phyloP scores from a whole-genome alignment of 2,329 filamentous ascomycete species.

The Fusarium sp. region DNA sequence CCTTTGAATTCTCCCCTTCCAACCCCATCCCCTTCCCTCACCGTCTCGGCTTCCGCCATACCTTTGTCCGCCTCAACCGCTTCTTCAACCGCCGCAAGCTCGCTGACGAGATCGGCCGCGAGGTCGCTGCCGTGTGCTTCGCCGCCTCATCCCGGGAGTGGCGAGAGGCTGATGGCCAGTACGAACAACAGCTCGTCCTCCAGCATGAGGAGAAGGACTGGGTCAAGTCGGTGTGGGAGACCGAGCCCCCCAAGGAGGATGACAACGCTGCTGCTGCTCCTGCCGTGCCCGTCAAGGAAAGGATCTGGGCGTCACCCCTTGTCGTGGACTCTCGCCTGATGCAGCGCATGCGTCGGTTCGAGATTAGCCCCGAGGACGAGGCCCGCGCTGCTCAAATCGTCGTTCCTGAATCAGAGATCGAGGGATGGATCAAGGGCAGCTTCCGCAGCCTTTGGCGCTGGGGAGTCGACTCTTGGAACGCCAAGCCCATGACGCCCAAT shows the following conservation, averaged over 20 bases:
- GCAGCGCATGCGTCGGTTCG: constrained; percentile 80
- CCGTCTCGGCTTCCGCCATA: constrained; percentile 90
- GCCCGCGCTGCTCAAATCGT: constrained; percentile 67
- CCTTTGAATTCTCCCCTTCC: constrained; percentile 75
- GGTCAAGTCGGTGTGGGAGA: constrained; percentile 78
- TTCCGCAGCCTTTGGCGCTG: constrained; percentile 62
- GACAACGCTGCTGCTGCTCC: constrained; percentile 49
- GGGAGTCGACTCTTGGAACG: constrained; percentile 53
- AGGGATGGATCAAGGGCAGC: constrained; percentile 71
- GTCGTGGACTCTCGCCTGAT: constrained; percentile 78
- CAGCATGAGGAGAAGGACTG: constrained; percentile 78
- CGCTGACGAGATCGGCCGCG: constrained; percentile 86
- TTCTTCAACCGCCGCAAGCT: constrained; percentile 85
- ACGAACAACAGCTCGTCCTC: constrained; percentile 63
- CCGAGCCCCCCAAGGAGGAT: constrained; percentile 56
- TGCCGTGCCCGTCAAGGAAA: constrained; percentile 63
- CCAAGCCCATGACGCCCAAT: constrained; percentile 53
- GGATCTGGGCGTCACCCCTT: constrained; percentile 77
- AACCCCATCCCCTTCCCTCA: constrained; percentile 81
- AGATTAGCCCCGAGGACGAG: constrained; percentile 73
- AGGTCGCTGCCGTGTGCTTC: constrained; percentile 86
- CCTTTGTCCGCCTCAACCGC: constrained; percentile 82
- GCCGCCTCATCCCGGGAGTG: constrained; percentile 63
- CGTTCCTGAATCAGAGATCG: constrained; percentile 71
- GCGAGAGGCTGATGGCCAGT: constrained; percentile 51